These are phyloP conservation scores for Mixia osmundae DNA, from an alignment of 1,284 basidiomycete genomes.

Conservation along the genomic window DNA sequence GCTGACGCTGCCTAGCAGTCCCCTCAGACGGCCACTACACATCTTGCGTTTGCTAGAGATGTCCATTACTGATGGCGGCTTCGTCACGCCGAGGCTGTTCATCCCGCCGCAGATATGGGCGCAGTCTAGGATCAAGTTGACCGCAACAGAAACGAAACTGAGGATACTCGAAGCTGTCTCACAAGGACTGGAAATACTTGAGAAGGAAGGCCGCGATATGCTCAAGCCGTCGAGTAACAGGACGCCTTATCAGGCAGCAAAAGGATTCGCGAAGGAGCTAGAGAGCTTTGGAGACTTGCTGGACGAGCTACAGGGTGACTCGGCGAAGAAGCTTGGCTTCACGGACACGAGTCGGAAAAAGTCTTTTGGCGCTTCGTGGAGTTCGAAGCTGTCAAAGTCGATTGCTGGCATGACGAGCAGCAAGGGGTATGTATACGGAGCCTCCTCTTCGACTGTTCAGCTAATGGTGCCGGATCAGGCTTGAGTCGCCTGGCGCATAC, in stretches of 20 bases:
- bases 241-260: constrained; percentile 5
- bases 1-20: too few relatives aligned
- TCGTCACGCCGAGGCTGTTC: constrained; percentile 64
- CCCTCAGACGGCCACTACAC: constrained; percentile 47
- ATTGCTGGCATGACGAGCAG: too few relatives aligned
- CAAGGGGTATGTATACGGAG: too few relatives aligned
- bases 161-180: constrained; percentile 54
- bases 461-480: too few relatives aligned
- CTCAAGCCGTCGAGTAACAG: constrained; percentile 5
- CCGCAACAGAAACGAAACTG: constrained; percentile 58
- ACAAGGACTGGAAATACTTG: constrained; percentile 48
- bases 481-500: too few relatives aligned
- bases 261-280: constrained; percentile 17
- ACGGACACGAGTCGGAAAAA: too few relatives aligned
- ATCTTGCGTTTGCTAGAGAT: constrained; percentile 54
- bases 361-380: too few relatives aligned
- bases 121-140: constrained; percentile 57
- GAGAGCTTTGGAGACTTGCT: constrained; percentile 63
- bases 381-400: too few relatives aligned
- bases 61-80: constrained; percentile 53
- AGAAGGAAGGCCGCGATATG: constrained; percentile 13
- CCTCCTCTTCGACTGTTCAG: too few relatives aligned
- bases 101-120: constrained; percentile 69
- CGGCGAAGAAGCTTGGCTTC: constrained; percentile 65
- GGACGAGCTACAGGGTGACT: constrained; percentile 33